phyloP scores from a whole-genome alignment of 805 yeast species.

The Maudiozyma pseudohumilis region DNA sequence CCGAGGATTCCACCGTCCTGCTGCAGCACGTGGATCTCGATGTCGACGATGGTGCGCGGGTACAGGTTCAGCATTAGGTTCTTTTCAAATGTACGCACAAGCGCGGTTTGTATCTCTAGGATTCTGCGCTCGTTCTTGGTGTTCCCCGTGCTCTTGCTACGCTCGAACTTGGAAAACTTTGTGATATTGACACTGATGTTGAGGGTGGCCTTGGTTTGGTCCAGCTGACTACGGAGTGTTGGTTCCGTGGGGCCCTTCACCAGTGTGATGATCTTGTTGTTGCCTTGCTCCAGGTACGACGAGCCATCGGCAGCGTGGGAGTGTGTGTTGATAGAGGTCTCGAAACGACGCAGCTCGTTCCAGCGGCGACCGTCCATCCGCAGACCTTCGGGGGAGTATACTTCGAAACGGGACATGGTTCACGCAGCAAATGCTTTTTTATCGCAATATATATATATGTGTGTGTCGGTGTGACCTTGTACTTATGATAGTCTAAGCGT shows the following conservation, averaged over 20 bases:
- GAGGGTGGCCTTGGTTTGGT: conserved; percentile 44
- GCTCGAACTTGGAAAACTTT: conserved; percentile 68
- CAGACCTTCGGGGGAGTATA: conserved; percentile 92
- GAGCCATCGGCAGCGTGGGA: conserved; percentile 87
- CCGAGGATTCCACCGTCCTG: conserved; percentile 88
- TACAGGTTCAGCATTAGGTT: conserved; percentile 65
- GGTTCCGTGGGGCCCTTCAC: conserved; percentile 92
- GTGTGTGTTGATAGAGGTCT: conserved; percentile 77
- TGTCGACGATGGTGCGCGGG: conserved; percentile 73
- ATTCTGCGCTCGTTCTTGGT: conserved; percentile 57
- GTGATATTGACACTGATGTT: conserved; percentile 62
- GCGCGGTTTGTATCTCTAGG: conserved; percentile 53
- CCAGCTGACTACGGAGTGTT: conserved; percentile 39
- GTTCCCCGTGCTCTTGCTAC: conserved; percentile 47
- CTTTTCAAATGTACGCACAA: conserved; percentile 63
- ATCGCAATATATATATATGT: too few relatives aligned
- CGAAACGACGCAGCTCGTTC: conserved; percentile 81
- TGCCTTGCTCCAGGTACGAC: conserved; percentile 84
- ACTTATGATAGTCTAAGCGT: too few relatives aligned
- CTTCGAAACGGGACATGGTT: conserved; percentile 57
- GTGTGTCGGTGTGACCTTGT: too few relatives aligned
- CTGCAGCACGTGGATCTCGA: conserved; percentile 66
- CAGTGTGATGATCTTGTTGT: conserved; percentile 74
- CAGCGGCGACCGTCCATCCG: conserved; percentile 90
- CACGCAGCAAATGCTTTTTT: too few relatives aligned